These are phyloP conservation scores for Boeremia exigua DNA, from an alignment of 2,329 filamentous ascomycete genomes.

Conservation along the genomic window DNA sequence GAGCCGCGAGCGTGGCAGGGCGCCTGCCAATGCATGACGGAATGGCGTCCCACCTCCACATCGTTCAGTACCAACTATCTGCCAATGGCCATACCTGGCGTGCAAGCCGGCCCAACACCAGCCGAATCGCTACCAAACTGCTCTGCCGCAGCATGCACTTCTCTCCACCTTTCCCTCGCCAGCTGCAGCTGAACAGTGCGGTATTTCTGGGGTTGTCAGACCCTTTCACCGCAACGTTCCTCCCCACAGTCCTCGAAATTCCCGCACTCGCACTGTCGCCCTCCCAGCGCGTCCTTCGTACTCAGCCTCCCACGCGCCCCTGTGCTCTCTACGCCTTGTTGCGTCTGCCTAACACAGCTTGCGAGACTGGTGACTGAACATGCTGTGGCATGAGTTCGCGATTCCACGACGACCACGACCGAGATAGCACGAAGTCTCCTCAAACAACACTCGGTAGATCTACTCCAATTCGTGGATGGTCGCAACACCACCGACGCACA, in stretches of 20 bases:
- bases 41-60: slow-evolving; percentile 29
- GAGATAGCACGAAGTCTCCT: slow-evolving; percentile 26
- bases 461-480: slow-evolving; percentile 21
- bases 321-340: background rate
- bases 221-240: slow-evolving; percentile 28
- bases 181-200: slow-evolving; percentile 25
- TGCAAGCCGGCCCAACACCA: slow-evolving; percentile 19
- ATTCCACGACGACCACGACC: slow-evolving; percentile 36
- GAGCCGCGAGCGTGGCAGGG: slow-evolving; percentile 1
- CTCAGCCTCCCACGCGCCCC: background rate
- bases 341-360: background rate
- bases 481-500: slow-evolving; percentile 18
- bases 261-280: slow-evolving; percentile 3
- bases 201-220: slow-evolving; percentile 28
- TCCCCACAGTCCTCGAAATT: slow-evolving; percentile 1
- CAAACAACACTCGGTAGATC: background rate
- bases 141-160: slow-evolving; percentile 21
- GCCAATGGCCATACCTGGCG: slow-evolving; percentile 24
- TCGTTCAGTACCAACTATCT: slow-evolving; percentile 16
- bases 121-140: slow-evolving; percentile 17
- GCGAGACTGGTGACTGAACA: slow-evolving; percentile 26
- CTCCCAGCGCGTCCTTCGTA: slow-evolving; percentile 1
- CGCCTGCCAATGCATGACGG: slow-evolving; percentile 15
- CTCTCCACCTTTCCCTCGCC: slow-evolving; percentile 25
- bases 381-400: slow-evolving; percentile 26